These are phyloP conservation scores for Melocanna baccifera DNA, from an alignment of 176 grass and related monocot genomes.

Conservation along the genomic window DNA sequence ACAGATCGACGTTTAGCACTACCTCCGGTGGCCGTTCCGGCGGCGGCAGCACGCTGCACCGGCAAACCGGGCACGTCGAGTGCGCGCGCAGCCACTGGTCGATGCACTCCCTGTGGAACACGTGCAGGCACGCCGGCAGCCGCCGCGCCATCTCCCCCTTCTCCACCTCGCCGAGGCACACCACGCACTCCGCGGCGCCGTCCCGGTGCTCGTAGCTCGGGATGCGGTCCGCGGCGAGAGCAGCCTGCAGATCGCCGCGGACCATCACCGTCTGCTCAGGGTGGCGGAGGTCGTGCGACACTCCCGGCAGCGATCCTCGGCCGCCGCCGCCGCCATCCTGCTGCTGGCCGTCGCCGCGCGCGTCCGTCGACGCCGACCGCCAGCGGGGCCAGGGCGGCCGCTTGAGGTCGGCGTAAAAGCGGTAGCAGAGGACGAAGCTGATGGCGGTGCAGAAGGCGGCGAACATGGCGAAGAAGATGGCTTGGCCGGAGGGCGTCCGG, in stretches of 20 bases:
- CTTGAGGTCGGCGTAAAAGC: conserved; percentile 39
- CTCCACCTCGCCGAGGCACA: conserved; percentile 51
- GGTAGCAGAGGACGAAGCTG: conserved; percentile 39
- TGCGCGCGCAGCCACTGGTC: conserved; percentile 37
- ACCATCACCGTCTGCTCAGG: conserved; percentile 27
- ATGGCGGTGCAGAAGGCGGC: conserved; percentile 3
- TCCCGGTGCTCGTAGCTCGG: conserved; percentile 34
- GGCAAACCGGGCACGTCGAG: conserved; percentile 52
- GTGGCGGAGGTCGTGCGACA: neutral
- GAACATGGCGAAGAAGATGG: conserved; percentile 29
- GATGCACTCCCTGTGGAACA: conserved; percentile 55
- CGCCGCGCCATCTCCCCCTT: conserved; percentile 26
- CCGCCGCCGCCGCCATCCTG: neutral
- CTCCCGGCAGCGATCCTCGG: neutral
- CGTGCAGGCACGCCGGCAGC: conserved; percentile 48
- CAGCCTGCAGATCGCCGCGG: conserved; percentile 3
- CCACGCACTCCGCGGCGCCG: conserved; percentile 30
- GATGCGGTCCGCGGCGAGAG: conserved; percentile 10
- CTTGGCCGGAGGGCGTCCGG: neutral
- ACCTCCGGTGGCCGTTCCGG: conserved; percentile 8
- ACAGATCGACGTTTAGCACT: neutral
- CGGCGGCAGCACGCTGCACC: conserved; percentile 8
- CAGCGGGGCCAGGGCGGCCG: conserved; percentile 31
- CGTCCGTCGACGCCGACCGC: neutral
- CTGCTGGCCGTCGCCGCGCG: neutral